phyloP scores from a whole-genome alignment of 1,284 basidiomycete species.

The Pseudozyma sp. region DNA sequence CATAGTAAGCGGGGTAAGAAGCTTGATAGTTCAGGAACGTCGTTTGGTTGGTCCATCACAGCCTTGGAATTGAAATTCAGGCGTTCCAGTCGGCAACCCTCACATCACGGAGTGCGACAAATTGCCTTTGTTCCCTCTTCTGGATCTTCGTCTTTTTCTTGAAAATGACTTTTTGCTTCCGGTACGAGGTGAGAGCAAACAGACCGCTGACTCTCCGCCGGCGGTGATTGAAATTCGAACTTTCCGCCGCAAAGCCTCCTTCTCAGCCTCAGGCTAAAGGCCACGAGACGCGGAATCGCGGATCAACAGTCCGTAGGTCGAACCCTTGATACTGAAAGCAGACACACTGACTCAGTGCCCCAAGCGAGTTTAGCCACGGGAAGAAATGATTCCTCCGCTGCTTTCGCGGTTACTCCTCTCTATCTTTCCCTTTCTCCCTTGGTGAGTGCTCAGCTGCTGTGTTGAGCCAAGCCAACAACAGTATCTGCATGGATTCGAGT shows the following conservation, averaged over 20 bases:
- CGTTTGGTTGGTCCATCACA: not conserved
- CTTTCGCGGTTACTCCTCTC: not conserved
- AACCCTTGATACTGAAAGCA: not conserved
- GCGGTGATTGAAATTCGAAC: slow-evolving; percentile 23
- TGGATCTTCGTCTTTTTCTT: not conserved
- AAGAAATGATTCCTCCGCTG: not conserved
- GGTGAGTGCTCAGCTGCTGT: not conserved
- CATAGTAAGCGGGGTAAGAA: not conserved
- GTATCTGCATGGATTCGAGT: not conserved
- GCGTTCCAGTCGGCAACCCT: not conserved
- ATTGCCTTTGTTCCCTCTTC: not conserved
- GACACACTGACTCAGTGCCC: no score
- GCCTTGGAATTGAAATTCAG: not conserved
- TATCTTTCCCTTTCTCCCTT: not conserved
- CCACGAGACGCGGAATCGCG: slow-evolving; percentile 2
- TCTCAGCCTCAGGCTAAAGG: not conserved
- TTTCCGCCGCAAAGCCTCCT: not conserved
- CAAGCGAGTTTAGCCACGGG: slow-evolving; percentile 18
- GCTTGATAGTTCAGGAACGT: not conserved
- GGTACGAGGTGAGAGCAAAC: slow-evolving; percentile 3
- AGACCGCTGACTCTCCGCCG: slow-evolving; percentile 6
- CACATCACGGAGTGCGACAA: not conserved
- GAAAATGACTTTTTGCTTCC: not conserved
- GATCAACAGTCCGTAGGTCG: not conserved
- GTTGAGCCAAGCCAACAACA: no score